A percentile compares a stretch with the other conserved stretches of the same genome.
Conservation (phyloP, 2,329 filamentous ascomycete genomes). For the Cordyceps militaris region DNA sequence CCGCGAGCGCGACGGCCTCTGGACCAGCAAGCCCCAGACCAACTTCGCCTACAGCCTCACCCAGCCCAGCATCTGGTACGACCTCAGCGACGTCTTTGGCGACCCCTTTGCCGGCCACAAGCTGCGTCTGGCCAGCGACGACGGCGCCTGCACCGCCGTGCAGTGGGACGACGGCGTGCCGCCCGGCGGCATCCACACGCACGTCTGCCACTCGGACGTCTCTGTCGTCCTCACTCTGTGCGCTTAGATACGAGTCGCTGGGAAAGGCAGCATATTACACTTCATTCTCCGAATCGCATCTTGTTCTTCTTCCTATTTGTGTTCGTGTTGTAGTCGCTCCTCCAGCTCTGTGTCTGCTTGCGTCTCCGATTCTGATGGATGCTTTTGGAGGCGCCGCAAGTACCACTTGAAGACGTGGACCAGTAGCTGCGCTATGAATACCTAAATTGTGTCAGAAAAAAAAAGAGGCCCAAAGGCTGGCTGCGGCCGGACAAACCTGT, state of each 20-base stretch:
- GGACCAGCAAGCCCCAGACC: slow-evolving; percentile 32
- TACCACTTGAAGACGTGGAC: slow-evolving; percentile 1
- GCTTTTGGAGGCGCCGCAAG: background rate
- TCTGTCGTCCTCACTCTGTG: slow-evolving; percentile 32
- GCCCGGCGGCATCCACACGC: slow-evolving; percentile 31
- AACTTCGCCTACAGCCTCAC: slow-evolving; percentile 34
- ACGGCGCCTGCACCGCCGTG: slow-evolving; percentile 27
- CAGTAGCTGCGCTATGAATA: background rate
- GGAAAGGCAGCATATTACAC: too few relatives aligned
- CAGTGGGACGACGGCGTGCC: slow-evolving; percentile 29
- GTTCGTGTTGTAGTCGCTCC: background rate
- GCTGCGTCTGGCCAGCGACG: slow-evolving; percentile 24
- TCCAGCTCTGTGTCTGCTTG: background rate
- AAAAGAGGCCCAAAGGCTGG: background rate
- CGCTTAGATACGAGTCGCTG: slow-evolving; percentile 16
- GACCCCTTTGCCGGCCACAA: slow-evolving; percentile 29
- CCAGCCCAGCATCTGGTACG: slow-evolving; percentile 30
- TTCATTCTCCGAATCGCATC: too few relatives aligned
- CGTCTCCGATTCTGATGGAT: background rate
- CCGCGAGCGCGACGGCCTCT: slow-evolving; percentile 28
- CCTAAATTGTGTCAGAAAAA: background rate
- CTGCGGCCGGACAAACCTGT: slow-evolving; percentile 29
- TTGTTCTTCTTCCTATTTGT: background rate
- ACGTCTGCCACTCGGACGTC: slow-evolving; percentile 26
- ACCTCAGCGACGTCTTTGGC: slow-evolving; percentile 35